Base-by-base conservation (phyloP, 2,329 filamentous ascomycete species). In the Aureobasidium zeae region DNA sequence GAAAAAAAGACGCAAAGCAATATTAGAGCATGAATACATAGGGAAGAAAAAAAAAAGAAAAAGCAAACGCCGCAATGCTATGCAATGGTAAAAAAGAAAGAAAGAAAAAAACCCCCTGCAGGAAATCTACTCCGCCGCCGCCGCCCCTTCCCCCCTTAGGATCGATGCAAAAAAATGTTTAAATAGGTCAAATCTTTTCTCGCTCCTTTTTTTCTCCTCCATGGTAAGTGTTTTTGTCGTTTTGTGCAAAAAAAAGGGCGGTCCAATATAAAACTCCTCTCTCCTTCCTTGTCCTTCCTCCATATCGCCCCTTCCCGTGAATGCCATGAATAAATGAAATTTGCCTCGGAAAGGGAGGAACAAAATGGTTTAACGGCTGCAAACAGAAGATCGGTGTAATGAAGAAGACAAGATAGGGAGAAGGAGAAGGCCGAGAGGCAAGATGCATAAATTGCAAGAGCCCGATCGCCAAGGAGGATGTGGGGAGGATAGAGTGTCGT, bases 31-130 rank as follows among this genome's bases (percentile, higher is more conserved):
- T n/a, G n/a, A n/a, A n/a, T n/a, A n/a, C n/a, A 13, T 13, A 24
- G 12, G 26, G 12, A 20, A 7, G 29, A 32, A 21, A 20, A 24
- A 20, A 20, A 21, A 26, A 22, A 7, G 21, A 28, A 9, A 20
- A 11, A 16, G 10, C 3, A 19, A 15, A 43, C 7, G 22, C 34
- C 39, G 39, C 39, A 43, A 12, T 43, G 39, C 39, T 43, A 43
- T 43, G 39, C 39, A 41, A 28, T 15, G 12, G 24, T 15, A 15
- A 31, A 11, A 31, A 41, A 19, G 7, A 17, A 5, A n/a, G 17
- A 24, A 16, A 19, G 15, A 25, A 12, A 16, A 20, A n/a, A 30
- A 30, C 36, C 16, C 36, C 36, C 17, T 24, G n/a, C n/a, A n/a
- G n/a, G n/a, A n/a, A n/a, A n/a, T n/a, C n/a, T n/a, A n/a, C n/a